Percentiles rank a stretch among this genome's conserved stretches.
These are phyloP conservation scores for Phialocephala sp. DNA, from an alignment of 2,329 filamentous ascomycete species.

Conservation along the genomic window DNA sequence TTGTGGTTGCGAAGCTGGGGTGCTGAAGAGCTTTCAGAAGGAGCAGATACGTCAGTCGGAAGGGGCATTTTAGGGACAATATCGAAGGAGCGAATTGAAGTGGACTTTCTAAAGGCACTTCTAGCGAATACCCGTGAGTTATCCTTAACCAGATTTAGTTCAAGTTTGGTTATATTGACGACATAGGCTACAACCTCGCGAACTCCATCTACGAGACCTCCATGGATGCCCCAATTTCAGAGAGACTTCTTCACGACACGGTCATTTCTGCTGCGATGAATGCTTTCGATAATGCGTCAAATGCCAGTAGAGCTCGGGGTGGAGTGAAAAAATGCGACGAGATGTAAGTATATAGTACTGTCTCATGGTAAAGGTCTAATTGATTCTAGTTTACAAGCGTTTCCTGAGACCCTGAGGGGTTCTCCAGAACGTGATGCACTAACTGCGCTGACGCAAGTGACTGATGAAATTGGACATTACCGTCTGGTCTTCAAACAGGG, in stretches of 20 bases:
- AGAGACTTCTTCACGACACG: conserved; percentile 60
- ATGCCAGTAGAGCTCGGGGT: conserved; percentile 77
- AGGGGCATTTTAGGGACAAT: conserved; percentile 62
- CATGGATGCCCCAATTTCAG: conserved; percentile 54
- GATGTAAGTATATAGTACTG: conserved; percentile 57
- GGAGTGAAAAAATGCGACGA: conserved; percentile 79
- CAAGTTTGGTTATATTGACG: conserved; percentile 18
- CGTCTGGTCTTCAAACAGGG: conserved; percentile 79
- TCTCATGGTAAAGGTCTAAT: not conserved
- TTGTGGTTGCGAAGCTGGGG: conserved; percentile 80
- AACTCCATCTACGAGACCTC: conserved; percentile 64
- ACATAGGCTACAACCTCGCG: conserved; percentile 65
- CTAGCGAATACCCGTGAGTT: conserved; percentile 64
- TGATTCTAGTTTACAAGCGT: conserved; percentile 62
- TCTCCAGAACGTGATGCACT: conserved; percentile 60
- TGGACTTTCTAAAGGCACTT: conserved; percentile 72
- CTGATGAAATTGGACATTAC: conserved; percentile 77
- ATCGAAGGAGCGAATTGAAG: conserved; percentile 66
- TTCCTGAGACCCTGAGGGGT: conserved; percentile 61
- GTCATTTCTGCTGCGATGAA: conserved; percentile 68
- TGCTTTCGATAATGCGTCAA: conserved; percentile 82
- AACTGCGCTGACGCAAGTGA: conserved; percentile 71
- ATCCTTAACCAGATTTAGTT: not conserved
- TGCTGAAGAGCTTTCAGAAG: conserved; percentile 50
- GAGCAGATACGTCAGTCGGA: conserved; percentile 47